Conservation (phyloP, 2,329 filamentous ascomycete genomes). For the Fusarium sp. region DNA sequence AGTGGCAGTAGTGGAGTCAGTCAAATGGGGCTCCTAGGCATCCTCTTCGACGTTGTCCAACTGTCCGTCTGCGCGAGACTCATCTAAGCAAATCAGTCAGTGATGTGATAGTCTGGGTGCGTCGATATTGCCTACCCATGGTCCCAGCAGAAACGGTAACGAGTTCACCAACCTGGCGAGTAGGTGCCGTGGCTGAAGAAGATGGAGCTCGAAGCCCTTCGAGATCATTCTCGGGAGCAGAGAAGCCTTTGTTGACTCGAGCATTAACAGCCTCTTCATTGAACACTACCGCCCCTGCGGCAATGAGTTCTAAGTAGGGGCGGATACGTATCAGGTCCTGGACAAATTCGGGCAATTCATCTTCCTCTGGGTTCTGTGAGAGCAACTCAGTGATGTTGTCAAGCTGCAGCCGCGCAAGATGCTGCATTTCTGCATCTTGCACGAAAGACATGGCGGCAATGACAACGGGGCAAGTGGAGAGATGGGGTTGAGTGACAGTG, state of each 20-base stretch:
- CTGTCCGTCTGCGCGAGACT: not conserved
- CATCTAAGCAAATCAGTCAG: not conserved
- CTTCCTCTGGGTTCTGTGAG: no score
- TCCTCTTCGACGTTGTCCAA: not conserved
- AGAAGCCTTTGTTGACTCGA: not conserved
- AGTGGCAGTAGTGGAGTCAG: not conserved
- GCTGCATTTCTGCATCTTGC: not conserved
- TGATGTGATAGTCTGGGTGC: no score
- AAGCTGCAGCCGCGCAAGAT: not conserved
- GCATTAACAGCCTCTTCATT: not conserved
- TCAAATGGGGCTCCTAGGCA: not conserved
- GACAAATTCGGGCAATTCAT: rapidly evolving
- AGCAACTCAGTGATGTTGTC: not conserved
- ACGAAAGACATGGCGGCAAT: not conserved
- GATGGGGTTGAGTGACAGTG: rapidly evolving
- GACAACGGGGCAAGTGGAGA: no score
- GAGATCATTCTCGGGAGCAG: not conserved
- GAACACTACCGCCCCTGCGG: not conserved
- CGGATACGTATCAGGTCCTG: rapidly evolving
- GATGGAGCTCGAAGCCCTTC: not conserved
- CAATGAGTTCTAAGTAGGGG: not conserved
- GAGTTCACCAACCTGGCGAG: not conserved
- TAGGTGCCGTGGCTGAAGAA: not conserved
- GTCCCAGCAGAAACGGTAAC: not conserved
- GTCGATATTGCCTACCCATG: not conserved